Evolutionary conservation across 768 basidiomycete species (phyloP).

Genomic region (Kwoniella europaea): DNA sequence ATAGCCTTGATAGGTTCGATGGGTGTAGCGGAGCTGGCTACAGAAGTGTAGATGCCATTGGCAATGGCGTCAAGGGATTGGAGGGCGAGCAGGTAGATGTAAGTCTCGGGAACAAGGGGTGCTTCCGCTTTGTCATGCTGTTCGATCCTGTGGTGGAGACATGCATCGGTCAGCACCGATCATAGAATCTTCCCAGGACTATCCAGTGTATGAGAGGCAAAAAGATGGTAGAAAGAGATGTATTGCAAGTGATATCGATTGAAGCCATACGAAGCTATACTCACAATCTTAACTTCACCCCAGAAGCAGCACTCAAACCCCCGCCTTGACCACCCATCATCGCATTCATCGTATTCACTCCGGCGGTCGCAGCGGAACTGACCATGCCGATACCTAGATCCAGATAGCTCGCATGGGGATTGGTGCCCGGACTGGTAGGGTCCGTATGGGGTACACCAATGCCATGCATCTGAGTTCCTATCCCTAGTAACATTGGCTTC

Average conservation of each 20-base stretch:
- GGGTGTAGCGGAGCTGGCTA: slow-evolving; percentile 58
- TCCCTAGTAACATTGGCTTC: slow-evolving; percentile 81
- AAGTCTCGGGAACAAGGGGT: slow-evolving; percentile 88
- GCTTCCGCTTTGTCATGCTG: slow-evolving; percentile 97
- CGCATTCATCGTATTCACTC: slow-evolving; percentile 80
- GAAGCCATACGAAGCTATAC: slow-evolving; percentile 40
- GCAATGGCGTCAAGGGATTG: slow-evolving; percentile 85
- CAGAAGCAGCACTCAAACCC: slow-evolving; percentile 69
- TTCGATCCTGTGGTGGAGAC: slow-evolving; percentile 72
- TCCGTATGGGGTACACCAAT: slow-evolving; percentile 64
- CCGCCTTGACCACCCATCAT: slow-evolving; percentile 77
- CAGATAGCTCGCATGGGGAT: slow-evolving; percentile 40
- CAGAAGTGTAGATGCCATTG: slow-evolving; percentile 74
- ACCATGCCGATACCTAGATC: slow-evolving; percentile 68
- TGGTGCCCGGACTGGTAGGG: slow-evolving; percentile 17
- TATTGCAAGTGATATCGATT: too few species aligned
- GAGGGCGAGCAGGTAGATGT: slow-evolving; percentile 87
- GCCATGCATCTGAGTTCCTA: slow-evolving; percentile 77
- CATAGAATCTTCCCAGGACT: neutral
- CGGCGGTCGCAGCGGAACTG: slow-evolving; percentile 79
- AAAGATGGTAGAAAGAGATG: too few species aligned
- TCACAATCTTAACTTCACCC: slow-evolving; percentile 91
- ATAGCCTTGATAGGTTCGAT: slow-evolving; percentile 71
- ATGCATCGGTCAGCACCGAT: neutral
- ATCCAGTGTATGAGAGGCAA: too few species aligned